A percentile compares a stretch with the other conserved stretches of the same genome.
phyloP scores from a whole-genome alignment of 2,329 filamentous ascomycete species.

The Escovopsis sp. region DNA sequence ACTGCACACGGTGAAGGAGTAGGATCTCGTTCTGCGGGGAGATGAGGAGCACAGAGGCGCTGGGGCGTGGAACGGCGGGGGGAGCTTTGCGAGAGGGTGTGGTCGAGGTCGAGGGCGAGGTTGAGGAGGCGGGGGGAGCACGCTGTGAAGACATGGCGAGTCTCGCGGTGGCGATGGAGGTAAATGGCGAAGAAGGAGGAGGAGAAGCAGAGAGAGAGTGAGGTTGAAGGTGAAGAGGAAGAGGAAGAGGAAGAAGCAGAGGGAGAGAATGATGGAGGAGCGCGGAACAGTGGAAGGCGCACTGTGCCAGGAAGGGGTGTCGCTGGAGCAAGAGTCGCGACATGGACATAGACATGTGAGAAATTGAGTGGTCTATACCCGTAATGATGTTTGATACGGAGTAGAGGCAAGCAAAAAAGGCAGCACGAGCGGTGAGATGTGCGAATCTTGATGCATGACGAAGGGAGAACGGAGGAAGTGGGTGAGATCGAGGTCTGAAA shows the following conservation, averaged over 20 bases:
- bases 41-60: slow-evolving; percentile 66
- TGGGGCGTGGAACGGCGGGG: slow-evolving; percentile 37
- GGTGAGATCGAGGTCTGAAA: too few species aligned
- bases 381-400: too few species aligned
- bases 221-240: background rate
- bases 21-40: slow-evolving; percentile 79
- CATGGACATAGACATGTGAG: background rate
- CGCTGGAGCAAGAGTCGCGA: background rate
- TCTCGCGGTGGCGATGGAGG: background rate
- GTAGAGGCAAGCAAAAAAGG: too few species aligned
- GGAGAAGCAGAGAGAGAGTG: too few species aligned
- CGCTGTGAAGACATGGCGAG: slow-evolving; percentile 4
- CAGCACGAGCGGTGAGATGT: too few species aligned
- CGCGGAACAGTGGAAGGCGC: slow-evolving; percentile 1
- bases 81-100: slow-evolving; percentile 4
- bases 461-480: too few species aligned
- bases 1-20: slow-evolving; percentile 70
- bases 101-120: slow-evolving; percentile 4
- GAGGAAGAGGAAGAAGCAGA: background rate
- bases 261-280: background rate
- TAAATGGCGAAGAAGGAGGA: background rate
- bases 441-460: too few species aligned
- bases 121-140: slow-evolving; percentile 4
- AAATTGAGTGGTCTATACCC: too few species aligned
- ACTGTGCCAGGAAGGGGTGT: too few species aligned